Evolutionary conservation across 805 yeast genomes (phyloP), one percentile per base, ranked within the genome.

Genomic region (Cyberlindnera galapagoensis): DNA sequence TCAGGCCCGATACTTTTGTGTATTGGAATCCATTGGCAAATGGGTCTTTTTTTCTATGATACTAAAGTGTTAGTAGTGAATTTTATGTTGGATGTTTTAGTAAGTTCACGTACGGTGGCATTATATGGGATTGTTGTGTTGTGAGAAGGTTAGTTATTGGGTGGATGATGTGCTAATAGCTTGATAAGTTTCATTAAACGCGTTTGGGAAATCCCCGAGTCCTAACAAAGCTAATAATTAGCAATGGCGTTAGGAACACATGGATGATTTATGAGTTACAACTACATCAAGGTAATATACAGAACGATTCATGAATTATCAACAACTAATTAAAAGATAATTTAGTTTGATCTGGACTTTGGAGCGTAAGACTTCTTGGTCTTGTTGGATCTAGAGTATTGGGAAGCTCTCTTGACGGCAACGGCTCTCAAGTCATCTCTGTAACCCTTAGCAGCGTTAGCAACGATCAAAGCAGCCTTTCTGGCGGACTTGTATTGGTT

Each of bases 371-470:
- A 38, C 54, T 57, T 63, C 45, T 54, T 62, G 40, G 59, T 43
- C 35, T 47, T 47, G 43, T 59, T 55, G 31, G 62, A 38, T 44
- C 69, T 59, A 38, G 69, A 62, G 49, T 45, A 52, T 49, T 55
- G 60, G 41, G 69, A 63, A 42, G 69, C 67, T 57, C 66, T 62
- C 59, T 54, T 59, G 40, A 68, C 65, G 35, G 74, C 73, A 48
- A 59, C 64, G 50, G 65, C 60, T 48, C 65, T 56, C 45, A 67
- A 60, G 51, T 68, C 74, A 42, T 59, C 58, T 56, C 71, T 62
- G 71, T 69, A 66, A 47, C 68, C 67, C 44, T 56, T 57, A 43
- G 63, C 51, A 36, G 57, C 50, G 58, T 63, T 65, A 35, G 71
- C 52, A 43, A 62, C 62, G 43, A 73, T 70, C 40, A 55, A 52